Evolutionary conservation across 306 rosid genomes (phyloP).

Genomic region (Betula pendula): DNA sequence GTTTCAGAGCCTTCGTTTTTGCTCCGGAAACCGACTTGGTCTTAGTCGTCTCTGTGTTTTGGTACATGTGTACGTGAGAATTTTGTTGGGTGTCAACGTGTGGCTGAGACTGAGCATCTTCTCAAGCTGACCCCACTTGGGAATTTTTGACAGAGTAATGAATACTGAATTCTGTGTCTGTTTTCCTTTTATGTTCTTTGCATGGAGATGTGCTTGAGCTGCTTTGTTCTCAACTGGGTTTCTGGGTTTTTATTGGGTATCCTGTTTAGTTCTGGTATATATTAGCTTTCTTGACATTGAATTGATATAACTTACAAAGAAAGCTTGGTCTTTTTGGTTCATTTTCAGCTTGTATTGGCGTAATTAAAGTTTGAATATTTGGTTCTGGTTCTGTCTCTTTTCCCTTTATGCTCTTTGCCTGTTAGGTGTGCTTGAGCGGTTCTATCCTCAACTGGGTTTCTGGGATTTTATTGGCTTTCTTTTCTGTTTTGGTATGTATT

Average conservation of each 20-base stretch:
- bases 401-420: background rate
- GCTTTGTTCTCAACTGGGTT: slow-evolving; percentile 3
- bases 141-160: slow-evolving; percentile 28
- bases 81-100: slow-evolving; percentile 20
- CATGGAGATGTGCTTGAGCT: slow-evolving; percentile 29
- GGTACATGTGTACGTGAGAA: slow-evolving; percentile 11
- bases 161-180: slow-evolving; percentile 31
- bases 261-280: slow-evolving; percentile 15
- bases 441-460: slow-evolving; percentile 14
- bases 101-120: slow-evolving; percentile 13
- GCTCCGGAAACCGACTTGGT: slow-evolving; percentile 13
- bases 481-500: background rate
- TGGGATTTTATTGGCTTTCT: slow-evolving; percentile 8
- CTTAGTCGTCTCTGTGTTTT: slow-evolving; percentile 19
- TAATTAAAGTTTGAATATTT: slow-evolving; percentile 10
- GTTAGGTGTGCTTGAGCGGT: slow-evolving; percentile 31
- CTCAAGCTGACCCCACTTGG: slow-evolving; percentile 36
- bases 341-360: slow-evolving; percentile 5
- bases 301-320: slow-evolving; percentile 6
- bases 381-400: slow-evolving; percentile 23
- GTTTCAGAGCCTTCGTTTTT: slow-evolving; percentile 23
- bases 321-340: too few species aligned
- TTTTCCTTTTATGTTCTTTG: slow-evolving; percentile 7
- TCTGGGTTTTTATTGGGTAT: slow-evolving; percentile 30
- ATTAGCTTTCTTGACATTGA: slow-evolving; percentile 15